These are phyloP conservation scores for Periconia macrospinosa DNA, from an alignment of 2,329 filamentous ascomycete genomes.

Conservation along the genomic window DNA sequence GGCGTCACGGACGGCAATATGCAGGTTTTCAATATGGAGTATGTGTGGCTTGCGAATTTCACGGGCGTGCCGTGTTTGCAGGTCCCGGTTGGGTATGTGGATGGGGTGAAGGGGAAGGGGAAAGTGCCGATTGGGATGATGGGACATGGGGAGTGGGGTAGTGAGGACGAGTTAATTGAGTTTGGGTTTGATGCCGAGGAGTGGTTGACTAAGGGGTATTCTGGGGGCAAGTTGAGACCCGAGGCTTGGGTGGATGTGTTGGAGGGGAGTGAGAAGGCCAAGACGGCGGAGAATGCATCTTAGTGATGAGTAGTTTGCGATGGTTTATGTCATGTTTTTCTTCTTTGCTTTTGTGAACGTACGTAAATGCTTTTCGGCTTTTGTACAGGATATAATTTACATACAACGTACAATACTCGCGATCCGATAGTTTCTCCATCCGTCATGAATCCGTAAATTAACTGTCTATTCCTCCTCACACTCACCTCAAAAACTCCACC, in stretches of 20 bases:
- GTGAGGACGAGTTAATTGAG: conserved; percentile 55
- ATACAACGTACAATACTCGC: no score
- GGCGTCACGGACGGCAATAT: conserved; percentile 75
- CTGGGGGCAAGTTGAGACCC: conserved; percentile 40
- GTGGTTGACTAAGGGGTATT: conserved; percentile 45
- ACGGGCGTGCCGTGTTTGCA: conserved; percentile 75
- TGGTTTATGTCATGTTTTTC: no score
- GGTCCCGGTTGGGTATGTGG: conserved; percentile 73
- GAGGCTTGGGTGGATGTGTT: conserved; percentile 46
- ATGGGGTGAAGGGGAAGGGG: conserved; percentile 60
- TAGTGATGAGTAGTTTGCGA: no score
- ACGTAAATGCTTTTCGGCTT: no score
- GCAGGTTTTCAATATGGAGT: conserved; percentile 79
- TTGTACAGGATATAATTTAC: no score
- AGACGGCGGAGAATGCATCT: no score
- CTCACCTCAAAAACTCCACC: conserved; percentile 29
- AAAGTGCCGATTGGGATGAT: conserved; percentile 58
- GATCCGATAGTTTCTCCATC: no score
- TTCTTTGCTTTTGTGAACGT: no score
- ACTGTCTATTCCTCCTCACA: no score
- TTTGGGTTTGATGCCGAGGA: conserved; percentile 57
- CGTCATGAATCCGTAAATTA: no score
- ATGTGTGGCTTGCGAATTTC: conserved; percentile 83
- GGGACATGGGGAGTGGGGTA: conserved; percentile 59
- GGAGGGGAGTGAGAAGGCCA: background rate